Evolutionary conservation across 2,329 filamentous ascomycete genomes (phyloP).

Genomic region (Calonectria montana): DNA sequence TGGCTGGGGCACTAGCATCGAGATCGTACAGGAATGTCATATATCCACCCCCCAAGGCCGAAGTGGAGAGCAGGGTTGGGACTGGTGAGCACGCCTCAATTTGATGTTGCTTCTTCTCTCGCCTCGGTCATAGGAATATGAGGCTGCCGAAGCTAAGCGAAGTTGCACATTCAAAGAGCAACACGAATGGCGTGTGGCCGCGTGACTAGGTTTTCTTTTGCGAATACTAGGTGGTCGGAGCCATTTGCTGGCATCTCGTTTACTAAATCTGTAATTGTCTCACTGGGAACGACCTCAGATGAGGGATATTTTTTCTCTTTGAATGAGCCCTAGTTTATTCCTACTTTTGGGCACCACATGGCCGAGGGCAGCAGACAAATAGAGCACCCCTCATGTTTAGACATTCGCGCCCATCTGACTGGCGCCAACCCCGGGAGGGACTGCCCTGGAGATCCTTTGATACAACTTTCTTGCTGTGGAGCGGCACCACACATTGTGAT

Average conservation of each 20-base stretch:
- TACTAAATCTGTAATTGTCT: neutral
- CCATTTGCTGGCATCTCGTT: neutral
- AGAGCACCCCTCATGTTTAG: neutral
- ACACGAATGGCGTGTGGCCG: neutral
- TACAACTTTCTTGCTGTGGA: neutral
- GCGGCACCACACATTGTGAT: neutral
- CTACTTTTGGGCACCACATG: neutral
- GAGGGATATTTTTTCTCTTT: neutral
- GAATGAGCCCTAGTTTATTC: neutral
- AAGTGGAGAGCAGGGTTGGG: neutral
- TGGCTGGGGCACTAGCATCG: neutral
- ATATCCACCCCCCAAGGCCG: neutral
- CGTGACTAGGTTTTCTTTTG: neutral
- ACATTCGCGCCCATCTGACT: neutral
- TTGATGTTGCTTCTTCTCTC: neutral
- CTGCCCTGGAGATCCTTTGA: neutral
- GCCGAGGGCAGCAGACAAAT: neutral
- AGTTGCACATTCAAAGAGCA: neutral
- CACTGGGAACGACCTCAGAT: neutral
- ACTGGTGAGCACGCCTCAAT: neutral
- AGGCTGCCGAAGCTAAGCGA: neutral
- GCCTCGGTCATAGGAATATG: neutral
- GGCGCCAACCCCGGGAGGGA: neutral
- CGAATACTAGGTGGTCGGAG: neutral
- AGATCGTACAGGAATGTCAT: neutral